Evolutionary conservation across 352 stramenopile genomes (phyloP).

Genomic region (Pythium dissimile): DNA sequence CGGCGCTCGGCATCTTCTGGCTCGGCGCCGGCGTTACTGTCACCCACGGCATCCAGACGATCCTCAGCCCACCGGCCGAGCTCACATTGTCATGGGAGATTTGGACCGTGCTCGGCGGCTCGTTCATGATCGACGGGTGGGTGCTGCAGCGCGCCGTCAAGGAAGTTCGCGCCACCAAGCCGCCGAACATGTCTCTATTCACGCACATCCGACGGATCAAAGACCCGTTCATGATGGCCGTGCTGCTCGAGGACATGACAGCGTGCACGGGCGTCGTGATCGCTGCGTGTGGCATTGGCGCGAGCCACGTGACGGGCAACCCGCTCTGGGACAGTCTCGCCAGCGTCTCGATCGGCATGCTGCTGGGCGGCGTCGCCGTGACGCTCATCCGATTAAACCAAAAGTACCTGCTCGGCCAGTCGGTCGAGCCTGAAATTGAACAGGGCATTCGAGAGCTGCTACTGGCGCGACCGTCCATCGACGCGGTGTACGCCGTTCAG

Average conservation of each 20-base stretch:
- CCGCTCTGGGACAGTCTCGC: constrained; percentile 95
- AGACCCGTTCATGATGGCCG: constrained; percentile 96
- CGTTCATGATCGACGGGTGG: constrained; percentile 95
- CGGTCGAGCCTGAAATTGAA: constrained; percentile 92
- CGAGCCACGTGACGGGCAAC: constrained; percentile 90
- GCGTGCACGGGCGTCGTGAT: constrained; percentile 97
- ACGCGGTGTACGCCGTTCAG: constrained; percentile 94
- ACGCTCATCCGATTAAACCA: constrained; percentile 95
- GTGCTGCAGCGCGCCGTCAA: constrained; percentile 91
- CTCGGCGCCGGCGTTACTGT: constrained; percentile 94
- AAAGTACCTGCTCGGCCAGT: constrained; percentile 95
- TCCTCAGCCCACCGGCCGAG: constrained; percentile 64
- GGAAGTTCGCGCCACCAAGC: constrained; percentile 80
- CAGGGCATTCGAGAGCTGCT: constrained; percentile 73
- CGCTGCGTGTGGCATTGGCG: constrained; percentile 91
- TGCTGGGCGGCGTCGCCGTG: constrained; percentile 94
- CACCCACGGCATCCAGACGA: constrained; percentile 88
- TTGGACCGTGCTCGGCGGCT: constrained; percentile 94
- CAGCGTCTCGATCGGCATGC: constrained; percentile 92
- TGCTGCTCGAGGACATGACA: constrained; percentile 96
- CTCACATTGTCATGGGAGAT: constrained; percentile 85
- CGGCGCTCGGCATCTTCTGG: constrained; percentile 98
- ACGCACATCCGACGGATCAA: constrained; percentile 75
- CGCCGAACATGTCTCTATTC: constrained; percentile 62
- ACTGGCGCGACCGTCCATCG: constrained; percentile 88